Evolutionary conservation across 2,329 filamentous ascomycete genomes (phyloP).

Genomic region (Trichoderma cornu-damae): DNA sequence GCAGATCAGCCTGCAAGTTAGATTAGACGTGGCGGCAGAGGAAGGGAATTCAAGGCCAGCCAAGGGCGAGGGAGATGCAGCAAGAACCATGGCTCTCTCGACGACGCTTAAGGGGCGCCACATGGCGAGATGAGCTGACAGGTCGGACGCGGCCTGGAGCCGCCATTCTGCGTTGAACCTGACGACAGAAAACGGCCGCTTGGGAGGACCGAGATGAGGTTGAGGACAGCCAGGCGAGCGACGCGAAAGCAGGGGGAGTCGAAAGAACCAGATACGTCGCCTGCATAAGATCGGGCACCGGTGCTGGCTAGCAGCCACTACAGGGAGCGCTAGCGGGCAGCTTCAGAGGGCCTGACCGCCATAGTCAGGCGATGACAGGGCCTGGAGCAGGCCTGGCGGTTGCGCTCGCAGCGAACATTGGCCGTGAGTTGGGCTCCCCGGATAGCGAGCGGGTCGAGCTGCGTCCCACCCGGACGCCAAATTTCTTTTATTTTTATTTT

Average conservation of each 20-base stretch:
- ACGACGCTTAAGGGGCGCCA: constrained; percentile 8
- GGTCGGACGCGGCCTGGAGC: background rate
- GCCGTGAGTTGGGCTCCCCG: background rate
- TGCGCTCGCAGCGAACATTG: background rate
- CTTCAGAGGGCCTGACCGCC: background rate
- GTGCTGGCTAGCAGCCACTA: background rate
- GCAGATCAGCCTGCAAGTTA: constrained; percentile 6
- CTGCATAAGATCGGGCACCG: constrained; percentile 6
- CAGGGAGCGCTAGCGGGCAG: background rate
- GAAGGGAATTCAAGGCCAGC: background rate
- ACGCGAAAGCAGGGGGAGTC: background rate
- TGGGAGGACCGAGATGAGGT: background rate
- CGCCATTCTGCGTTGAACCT: background rate
- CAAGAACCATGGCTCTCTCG: background rate
- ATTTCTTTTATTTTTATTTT: constrained; percentile 7
- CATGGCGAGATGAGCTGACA: constrained; percentile 1
- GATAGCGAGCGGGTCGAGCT: constrained; percentile 5
- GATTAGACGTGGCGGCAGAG: constrained; percentile 7
- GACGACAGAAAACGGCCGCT: background rate
- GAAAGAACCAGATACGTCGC: constrained; percentile 6
- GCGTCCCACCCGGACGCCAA: constrained; percentile 1
- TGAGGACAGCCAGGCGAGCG: background rate
- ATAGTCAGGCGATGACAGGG: background rate
- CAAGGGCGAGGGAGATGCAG: background rate
- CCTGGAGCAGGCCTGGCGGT: constrained; percentile 7